These are phyloP conservation scores for Umbelopsis isabellina DNA, from an alignment of 192 early-diverging fungal species.

Conservation along the genomic window DNA sequence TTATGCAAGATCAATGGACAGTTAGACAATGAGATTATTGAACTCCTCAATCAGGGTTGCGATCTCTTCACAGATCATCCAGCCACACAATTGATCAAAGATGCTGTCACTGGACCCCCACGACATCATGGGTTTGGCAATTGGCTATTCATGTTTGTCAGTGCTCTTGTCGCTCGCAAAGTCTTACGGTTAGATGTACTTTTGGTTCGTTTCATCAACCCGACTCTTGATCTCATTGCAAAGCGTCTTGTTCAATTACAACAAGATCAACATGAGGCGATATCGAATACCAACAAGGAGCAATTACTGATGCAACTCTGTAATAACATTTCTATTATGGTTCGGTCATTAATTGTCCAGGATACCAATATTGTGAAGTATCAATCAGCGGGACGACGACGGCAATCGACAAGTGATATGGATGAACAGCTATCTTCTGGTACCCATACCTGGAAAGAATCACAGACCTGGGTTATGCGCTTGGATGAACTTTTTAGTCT, in stretches of 20 bases:
- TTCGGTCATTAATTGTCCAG: conserved; percentile 44
- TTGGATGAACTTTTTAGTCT: conserved; percentile 31
- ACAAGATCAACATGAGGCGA: conserved; percentile 12
- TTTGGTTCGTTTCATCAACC: conserved; percentile 14
- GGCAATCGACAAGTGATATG: conserved; percentile 6
- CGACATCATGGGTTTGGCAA: conserved; percentile 9
- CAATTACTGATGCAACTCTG: conserved; percentile 28
- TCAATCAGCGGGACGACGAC: not conserved
- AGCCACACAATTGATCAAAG: conserved; percentile 11
- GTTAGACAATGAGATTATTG: conserved; percentile 30
- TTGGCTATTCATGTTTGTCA: conserved; percentile 15
- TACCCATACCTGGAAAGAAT: not conserved
- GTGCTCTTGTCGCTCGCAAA: not conserved
- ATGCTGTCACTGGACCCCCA: conserved; percentile 9
- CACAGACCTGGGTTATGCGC: conserved; percentile 28
- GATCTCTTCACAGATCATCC: conserved; percentile 13
- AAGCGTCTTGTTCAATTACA: conserved; percentile 6
- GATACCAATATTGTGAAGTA: conserved; percentile 18
- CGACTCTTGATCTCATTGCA: conserved; percentile 11
- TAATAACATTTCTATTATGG: conserved; percentile 37
- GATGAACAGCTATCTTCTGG: not conserved
- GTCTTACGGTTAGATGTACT: not conserved
- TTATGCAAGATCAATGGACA: conserved; percentile 29
- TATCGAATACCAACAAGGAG: conserved; percentile 12
- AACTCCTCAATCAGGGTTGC: conserved; percentile 9